Conservation (phyloP, 352 stramenopile species). For the Poterioochromonas sp. region DNA sequence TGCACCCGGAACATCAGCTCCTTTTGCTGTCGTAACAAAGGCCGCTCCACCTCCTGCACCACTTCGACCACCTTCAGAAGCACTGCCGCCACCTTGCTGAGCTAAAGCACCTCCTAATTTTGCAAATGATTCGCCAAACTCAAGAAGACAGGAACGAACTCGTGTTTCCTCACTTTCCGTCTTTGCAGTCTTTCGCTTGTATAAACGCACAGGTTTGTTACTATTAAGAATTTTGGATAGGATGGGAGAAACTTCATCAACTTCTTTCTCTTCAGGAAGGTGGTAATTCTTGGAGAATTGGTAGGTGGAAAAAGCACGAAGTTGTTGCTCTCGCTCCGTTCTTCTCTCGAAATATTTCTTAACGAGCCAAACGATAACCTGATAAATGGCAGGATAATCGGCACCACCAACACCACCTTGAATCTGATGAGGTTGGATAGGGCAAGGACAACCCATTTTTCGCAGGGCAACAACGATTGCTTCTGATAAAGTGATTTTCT, state of each 20-base stretch:
- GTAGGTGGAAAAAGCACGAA: slow-evolving; percentile 2
- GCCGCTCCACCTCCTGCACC: too few species aligned
- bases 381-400: slow-evolving; percentile 31
- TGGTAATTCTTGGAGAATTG: slow-evolving; percentile 38
- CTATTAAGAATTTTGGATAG: slow-evolving; percentile 3
- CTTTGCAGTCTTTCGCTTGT: background rate
- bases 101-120: background rate
- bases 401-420: slow-evolving; percentile 39
- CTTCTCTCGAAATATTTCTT: slow-evolving; percentile 34
- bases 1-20: background rate
- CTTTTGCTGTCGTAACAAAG: too few species aligned
- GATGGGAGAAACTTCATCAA: background rate
- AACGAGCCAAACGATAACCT: slow-evolving; percentile 28
- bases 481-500: slow-evolving; percentile 40
- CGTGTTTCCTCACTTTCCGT: slow-evolving; percentile 20
- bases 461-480: slow-evolving; percentile 37
- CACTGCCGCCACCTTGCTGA: background rate
- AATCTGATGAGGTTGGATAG: slow-evolving; percentile 46
- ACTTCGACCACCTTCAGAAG: background rate
- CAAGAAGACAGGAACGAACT: slow-evolving; percentile 37
- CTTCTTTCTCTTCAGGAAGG: background rate
- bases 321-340: slow-evolving; percentile 14
- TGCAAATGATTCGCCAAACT: slow-evolving; percentile 37
- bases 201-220: background rate
- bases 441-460: slow-evolving; percentile 39